These are phyloP conservation scores for Trichoderma gracile DNA, from an alignment of 2,329 filamentous ascomycete species.

Conservation along the genomic window DNA sequence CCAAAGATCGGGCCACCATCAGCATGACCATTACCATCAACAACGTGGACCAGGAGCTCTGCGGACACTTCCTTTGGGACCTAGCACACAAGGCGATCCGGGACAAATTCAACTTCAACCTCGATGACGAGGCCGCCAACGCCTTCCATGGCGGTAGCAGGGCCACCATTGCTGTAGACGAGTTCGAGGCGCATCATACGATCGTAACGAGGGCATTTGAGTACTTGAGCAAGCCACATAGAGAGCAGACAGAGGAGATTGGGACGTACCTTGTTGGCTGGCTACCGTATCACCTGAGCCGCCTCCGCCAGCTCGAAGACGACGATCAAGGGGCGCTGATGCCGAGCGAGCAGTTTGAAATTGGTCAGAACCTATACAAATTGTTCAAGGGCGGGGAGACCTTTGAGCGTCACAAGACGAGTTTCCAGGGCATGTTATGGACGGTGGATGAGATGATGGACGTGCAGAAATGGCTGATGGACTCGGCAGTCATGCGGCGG, in stretches of 20 bases:
- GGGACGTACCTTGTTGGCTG: neutral
- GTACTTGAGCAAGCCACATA: neutral
- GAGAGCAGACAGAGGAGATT: neutral
- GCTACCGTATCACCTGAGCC: neutral
- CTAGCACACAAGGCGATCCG: constrained; percentile 2
- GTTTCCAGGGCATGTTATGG: neutral
- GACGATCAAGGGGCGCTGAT: constrained; percentile 2
- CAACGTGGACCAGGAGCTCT: constrained; percentile 8
- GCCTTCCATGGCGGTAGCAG: neutral
- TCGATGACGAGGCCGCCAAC: constrained; percentile 3
- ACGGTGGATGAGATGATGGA: neutral
- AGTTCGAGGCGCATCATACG: neutral
- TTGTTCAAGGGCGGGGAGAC: neutral
- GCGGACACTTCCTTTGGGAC: constrained; percentile 3
- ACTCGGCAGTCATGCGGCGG: neutral
- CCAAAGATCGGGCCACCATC: neutral
- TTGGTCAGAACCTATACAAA: neutral
- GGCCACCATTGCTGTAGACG: neutral
- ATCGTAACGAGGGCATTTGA: neutral
- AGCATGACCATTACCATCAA: constrained; percentile 12
- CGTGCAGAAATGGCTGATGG: constrained; percentile 2
- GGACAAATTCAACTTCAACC: constrained; percentile 7
- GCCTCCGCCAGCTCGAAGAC: constrained; percentile 7
- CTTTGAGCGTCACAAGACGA: neutral
- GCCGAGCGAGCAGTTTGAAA: neutral